A percentile compares a stretch with the other conserved stretches of the same genome.
Evolutionary conservation across 176 grass and related monocot species (phyloP).

Genomic region (Carex scoparia): DNA sequence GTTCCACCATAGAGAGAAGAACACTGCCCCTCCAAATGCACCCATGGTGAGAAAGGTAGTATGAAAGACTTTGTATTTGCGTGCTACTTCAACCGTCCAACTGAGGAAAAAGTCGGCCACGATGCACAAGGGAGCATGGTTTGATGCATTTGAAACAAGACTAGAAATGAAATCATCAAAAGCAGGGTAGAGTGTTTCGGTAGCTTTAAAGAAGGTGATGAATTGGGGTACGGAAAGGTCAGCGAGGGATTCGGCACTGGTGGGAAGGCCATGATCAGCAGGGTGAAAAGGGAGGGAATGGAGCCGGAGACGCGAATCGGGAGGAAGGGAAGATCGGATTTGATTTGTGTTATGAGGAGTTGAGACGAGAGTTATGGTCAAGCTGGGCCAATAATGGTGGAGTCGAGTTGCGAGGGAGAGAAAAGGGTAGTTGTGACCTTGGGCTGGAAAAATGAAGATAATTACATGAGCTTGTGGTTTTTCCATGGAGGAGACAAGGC

Average conservation of each 20-base stretch:
- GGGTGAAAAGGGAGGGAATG: constrained; percentile 28
- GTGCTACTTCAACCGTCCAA: constrained; percentile 27
- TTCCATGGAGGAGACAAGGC: neutral
- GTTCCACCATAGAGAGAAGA: constrained; percentile 33
- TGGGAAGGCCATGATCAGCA: constrained; percentile 26
- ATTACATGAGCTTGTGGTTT: neutral
- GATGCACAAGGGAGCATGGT: constrained; percentile 16
- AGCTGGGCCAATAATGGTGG: neutral
- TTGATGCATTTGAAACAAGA: neutral
- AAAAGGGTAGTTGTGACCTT: constrained; percentile 29
- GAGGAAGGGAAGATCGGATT: constrained; percentile 6
- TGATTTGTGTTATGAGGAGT: constrained; percentile 18
- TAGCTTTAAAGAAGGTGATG: constrained; percentile 35
- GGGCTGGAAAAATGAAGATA: constrained; percentile 4
- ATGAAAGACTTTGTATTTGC: constrained; percentile 13
- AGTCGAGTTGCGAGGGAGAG: constrained; percentile 28
- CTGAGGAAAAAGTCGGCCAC: constrained; percentile 31
- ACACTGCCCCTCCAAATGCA: constrained; percentile 32
- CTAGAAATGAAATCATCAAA: constrained; percentile 33
- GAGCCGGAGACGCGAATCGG: neutral
- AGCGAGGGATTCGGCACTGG: neutral
- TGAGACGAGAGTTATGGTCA: constrained; percentile 33
- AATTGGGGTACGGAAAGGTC: constrained; percentile 7
- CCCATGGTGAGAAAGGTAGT: constrained; percentile 37
- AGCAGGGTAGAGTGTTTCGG: constrained; percentile 27